phyloP scores from a whole-genome alignment of 2,329 filamentous ascomycete genomes.

The Trichoderma brevicompactum region DNA sequence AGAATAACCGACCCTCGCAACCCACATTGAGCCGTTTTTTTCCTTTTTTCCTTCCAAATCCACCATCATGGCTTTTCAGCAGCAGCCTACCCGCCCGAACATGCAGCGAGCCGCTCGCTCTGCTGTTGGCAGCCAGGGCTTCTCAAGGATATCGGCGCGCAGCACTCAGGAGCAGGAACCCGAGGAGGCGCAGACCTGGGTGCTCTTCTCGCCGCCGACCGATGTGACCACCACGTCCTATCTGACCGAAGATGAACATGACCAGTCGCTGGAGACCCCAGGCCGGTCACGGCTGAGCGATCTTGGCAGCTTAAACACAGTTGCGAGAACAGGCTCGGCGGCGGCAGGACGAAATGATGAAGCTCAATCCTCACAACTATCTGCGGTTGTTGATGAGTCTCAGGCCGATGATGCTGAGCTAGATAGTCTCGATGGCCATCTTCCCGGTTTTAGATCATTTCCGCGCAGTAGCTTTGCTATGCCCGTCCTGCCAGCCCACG shows the following conservation, averaged over 20 bases:
- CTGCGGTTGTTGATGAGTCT: conserved; percentile 45
- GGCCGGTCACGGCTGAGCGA: conserved; percentile 78
- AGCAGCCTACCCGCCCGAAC: conserved; percentile 60
- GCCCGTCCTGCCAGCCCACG: conserved; percentile 84
- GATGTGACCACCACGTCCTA: conserved; percentile 67
- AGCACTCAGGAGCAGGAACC: conserved; percentile 45
- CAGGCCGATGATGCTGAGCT: conserved; percentile 75
- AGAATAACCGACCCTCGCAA: conserved; percentile 23
- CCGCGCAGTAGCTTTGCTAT: conserved; percentile 54
- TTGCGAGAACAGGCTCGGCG: conserved; percentile 59
- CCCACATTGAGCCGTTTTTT: conserved; percentile 16
- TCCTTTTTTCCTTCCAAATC: neutral
- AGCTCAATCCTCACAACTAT: conserved; percentile 45
- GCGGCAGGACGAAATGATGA: conserved; percentile 48
- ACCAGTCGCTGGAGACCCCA: conserved; percentile 66
- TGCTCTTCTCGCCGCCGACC: conserved; percentile 83
- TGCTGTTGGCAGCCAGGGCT: conserved; percentile 46
- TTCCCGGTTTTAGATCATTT: conserved; percentile 81
- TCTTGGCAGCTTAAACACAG: conserved; percentile 76
- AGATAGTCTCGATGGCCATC: conserved; percentile 89
- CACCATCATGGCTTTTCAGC: conserved; percentile 61
- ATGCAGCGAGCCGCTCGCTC: conserved; percentile 54
- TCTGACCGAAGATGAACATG: conserved; percentile 68
- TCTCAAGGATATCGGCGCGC: conserved; percentile 35
- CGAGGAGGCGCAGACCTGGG: conserved; percentile 89